These are phyloP conservation scores for Lachancea thermotolerans DNA, from an alignment of 805 yeast genomes.

Conservation along the genomic window DNA sequence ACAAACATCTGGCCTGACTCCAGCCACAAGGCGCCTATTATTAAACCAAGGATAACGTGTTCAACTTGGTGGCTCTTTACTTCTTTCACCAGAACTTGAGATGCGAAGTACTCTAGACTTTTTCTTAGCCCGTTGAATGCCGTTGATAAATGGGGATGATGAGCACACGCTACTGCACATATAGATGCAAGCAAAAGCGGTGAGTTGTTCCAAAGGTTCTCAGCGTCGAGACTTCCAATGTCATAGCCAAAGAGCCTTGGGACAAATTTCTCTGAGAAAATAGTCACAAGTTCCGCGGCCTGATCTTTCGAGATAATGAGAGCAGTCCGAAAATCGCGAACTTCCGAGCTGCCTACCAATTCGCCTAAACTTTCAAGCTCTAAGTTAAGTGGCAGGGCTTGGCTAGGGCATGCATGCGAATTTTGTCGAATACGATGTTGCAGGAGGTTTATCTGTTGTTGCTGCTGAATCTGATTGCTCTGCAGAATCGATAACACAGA, in stretches of 20 bases:
- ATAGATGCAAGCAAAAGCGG: constrained; percentile 55
- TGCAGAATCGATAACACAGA: constrained; percentile 34
- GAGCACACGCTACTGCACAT: constrained; percentile 56
- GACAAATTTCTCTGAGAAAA: constrained; percentile 48
- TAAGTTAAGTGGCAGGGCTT: too few relatives aligned
- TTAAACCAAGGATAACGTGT: constrained; percentile 55
- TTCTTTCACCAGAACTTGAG: constrained; percentile 24
- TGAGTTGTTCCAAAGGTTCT: constrained; percentile 45
- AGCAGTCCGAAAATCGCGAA: constrained; percentile 30
- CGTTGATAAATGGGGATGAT: constrained; percentile 37
- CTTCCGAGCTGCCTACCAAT: not conserved
- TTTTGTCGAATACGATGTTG: constrained; percentile 10
- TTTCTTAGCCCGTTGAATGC: constrained; percentile 21
- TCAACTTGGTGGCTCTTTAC: constrained; percentile 40
- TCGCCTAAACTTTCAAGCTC: too few relatives aligned
- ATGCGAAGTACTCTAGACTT: constrained; percentile 31
- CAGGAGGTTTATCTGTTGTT: constrained; percentile 13
- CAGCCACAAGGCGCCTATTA: constrained; percentile 65
- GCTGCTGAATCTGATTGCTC: constrained; percentile 17
- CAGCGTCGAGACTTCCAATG: constrained; percentile 42
- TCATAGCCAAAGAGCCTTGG: constrained; percentile 65
- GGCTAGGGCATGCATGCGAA: too few relatives aligned
- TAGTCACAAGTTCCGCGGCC: constrained; percentile 40
- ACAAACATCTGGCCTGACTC: constrained; percentile 59
- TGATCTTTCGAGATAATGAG: constrained; percentile 34